A percentile compares a stretch with the other conserved stretches of the same genome.
These are phyloP conservation scores for Gilbertella persicaria DNA, from an alignment of 371 early-diverging fungal species.

Conservation along the genomic window DNA sequence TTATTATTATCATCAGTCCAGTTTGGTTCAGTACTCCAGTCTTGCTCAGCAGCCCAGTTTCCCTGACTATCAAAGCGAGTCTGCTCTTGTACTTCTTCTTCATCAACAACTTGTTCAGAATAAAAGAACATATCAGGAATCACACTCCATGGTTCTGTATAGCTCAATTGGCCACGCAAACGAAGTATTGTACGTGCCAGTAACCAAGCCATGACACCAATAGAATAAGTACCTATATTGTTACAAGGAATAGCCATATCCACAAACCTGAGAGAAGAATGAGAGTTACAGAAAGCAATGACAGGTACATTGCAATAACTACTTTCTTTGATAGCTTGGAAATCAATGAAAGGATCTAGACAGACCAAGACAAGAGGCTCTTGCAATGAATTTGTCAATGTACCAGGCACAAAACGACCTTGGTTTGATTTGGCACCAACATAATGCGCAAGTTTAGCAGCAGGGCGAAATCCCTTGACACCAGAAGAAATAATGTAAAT, in stretches of 20 bases:
- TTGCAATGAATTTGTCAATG: conserved; percentile 99
- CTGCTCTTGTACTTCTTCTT: conserved; percentile 73
- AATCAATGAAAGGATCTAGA: conserved; percentile 98
- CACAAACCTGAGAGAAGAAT: conserved; percentile 91
- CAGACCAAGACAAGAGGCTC: conserved; percentile 98
- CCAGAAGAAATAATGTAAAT: conserved; percentile 96
- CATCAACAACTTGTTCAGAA: conserved; percentile 89
- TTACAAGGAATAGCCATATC: conserved; percentile 99
- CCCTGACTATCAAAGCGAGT: too few species aligned
- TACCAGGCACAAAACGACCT: conserved; percentile 99
- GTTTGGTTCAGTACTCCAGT: too few species aligned
- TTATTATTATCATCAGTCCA: too few species aligned
- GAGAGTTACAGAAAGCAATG: conserved; percentile 98
- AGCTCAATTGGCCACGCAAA: conserved; percentile 91
- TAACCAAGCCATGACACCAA: conserved; percentile 97
- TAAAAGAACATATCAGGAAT: conserved; percentile 99
- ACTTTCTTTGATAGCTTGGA: conserved; percentile 98
- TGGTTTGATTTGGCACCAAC: conserved; percentile 97
- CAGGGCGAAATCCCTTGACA: conserved; percentile 98
- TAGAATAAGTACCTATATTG: conserved; percentile 98
- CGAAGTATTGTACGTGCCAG: conserved; percentile 98
- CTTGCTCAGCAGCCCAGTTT: too few species aligned
- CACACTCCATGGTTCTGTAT: conserved; percentile 86
- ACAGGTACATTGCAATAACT: conserved; percentile 99
- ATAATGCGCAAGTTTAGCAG: conserved; percentile 97